A percentile compares a stretch with the other conserved stretches of the same genome.
Evolutionary conservation across 257 asterid genomes (phyloP).

Genomic region (Plectranthus barbatus): DNA sequence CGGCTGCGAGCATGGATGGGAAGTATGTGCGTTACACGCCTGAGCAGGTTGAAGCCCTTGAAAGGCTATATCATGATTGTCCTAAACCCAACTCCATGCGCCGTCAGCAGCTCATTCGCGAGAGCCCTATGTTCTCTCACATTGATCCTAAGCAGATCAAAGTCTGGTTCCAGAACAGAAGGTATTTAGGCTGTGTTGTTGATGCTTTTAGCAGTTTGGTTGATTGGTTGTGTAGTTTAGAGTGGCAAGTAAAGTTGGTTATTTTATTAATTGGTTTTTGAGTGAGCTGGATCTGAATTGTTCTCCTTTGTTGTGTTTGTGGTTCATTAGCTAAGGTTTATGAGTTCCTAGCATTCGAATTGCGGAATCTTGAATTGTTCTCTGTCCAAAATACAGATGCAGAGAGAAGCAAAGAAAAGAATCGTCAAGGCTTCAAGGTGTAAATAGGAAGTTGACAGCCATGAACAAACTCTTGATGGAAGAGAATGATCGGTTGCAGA

Average conservation of each 20-base stretch:
- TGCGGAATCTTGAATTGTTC: background rate
- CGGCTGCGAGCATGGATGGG: conserved; percentile 42
- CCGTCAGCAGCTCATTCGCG: conserved; percentile 85
- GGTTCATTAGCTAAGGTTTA: background rate
- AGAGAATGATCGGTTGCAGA: conserved; percentile 86
- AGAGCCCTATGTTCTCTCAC: conserved; percentile 69
- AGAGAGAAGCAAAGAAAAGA: conserved; percentile 91
- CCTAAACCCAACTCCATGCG: conserved; percentile 88
- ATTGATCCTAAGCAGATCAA: conserved; percentile 89
- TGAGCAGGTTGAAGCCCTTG: conserved; percentile 89
- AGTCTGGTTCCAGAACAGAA: conserved; percentile 93
- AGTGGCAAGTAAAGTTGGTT: background rate
- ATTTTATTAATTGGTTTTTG: background rate
- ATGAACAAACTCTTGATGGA: conserved; percentile 91
- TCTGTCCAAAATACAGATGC: conserved; percentile 44
- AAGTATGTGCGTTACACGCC: conserved; percentile 82
- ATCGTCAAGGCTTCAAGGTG: conserved; percentile 75
- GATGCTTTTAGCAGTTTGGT: background rate
- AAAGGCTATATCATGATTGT: conserved; percentile 85
- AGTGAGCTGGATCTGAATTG: background rate
- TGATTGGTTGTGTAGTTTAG: background rate
- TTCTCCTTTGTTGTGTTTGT: background rate
- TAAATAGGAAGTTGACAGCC: conserved; percentile 81
- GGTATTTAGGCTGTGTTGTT: conserved; percentile 29
- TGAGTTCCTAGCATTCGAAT: background rate